These are phyloP conservation scores for Geotrichum restrictum DNA, from an alignment of 1,139 yeast species.

Conservation along the genomic window DNA sequence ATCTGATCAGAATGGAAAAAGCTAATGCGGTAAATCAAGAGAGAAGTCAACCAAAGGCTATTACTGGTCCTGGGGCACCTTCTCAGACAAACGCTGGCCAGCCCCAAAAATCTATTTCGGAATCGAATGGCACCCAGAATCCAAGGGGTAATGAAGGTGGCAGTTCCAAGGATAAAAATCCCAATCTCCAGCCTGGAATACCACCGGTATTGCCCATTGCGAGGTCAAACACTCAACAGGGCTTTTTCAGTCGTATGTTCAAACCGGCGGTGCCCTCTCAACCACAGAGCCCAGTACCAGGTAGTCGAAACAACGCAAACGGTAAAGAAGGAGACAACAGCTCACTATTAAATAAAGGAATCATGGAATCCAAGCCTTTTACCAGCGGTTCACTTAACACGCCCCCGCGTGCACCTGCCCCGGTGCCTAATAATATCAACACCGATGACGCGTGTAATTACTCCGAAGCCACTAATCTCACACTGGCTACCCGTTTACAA, in stretches of 20 bases:
- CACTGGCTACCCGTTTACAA: conserved; percentile 7
- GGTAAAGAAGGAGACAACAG: conserved; percentile 7
- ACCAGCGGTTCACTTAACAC: not conserved
- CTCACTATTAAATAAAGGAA: conserved; percentile 17
- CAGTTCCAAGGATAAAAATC: not conserved
- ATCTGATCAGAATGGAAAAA: conserved; percentile 2
- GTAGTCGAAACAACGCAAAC: not conserved
- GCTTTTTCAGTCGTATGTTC: conserved; percentile 16
- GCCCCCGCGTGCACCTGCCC: conserved; percentile 10
- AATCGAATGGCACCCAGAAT: not conserved
- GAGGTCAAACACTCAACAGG: conserved; percentile 2
- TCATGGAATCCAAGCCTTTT: conserved; percentile 19
- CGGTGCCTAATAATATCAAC: conserved; percentile 1
- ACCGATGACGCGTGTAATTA: conserved; percentile 12
- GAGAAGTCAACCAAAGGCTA: not conserved
- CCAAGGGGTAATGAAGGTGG: not conserved
- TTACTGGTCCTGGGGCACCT: no score
- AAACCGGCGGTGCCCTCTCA: conserved; percentile 1
- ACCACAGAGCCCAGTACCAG: not conserved
- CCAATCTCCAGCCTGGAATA: not conserved
- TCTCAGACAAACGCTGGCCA: not conserved
- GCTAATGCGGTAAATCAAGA: not conserved
- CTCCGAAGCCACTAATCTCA: conserved; percentile 6
- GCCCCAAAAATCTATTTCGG: not conserved
- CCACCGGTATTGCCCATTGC: not conserved